Evolutionary conservation across 371 early-diverging fungal genomes (phyloP), one percentile per base, ranked within the genome.

Genomic region (Fennellomyces sp.): DNA sequence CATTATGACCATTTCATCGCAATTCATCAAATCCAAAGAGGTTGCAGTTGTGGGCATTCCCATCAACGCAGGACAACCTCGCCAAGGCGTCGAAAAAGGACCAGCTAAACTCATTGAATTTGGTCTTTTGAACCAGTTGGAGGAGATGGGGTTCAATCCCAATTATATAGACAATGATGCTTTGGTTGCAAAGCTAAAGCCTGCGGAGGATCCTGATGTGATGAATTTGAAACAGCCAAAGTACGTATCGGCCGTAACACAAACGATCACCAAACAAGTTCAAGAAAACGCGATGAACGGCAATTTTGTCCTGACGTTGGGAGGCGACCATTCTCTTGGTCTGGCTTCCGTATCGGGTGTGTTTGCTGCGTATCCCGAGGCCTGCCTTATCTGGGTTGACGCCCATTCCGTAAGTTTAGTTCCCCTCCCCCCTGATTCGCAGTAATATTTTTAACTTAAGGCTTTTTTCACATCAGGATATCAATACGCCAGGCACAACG

Each of bases 301-400:
- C 6, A 83, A 94, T 29, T 72, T 97, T 35, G 95, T 94, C 13
- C 71, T 98, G 58, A 96, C 95, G 12, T 74, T 98, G 50, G 98
- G 98, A 63, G 97, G 97, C 29, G 98, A 98, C 76, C 98, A 98
- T 73, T 94, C 95, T 11, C 75, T 97, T 39, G 98, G 88, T 39
- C 78, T 98, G 67, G 97, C 93, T 45, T 96, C 97, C 27, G 84
- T 97, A 5, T 83, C 90, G 31, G 97, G 97, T 45, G 84, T 89
- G 6, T 77, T 93, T 26, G 68, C 84, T 10, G 92, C 90, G 21
- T 84, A 97, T 76, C 83, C 86, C 58, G 85, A 96, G 57, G 83
- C 97, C 30, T 93, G 95, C 59, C 87, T 98, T 59, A 84, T 98
- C 57, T 98, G 97, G 98, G 89, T 98, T 8, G 97, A 98, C 72